Conservation (phyloP, 331 rosid genomes). For the Stylosanthes scabra region DNA sequence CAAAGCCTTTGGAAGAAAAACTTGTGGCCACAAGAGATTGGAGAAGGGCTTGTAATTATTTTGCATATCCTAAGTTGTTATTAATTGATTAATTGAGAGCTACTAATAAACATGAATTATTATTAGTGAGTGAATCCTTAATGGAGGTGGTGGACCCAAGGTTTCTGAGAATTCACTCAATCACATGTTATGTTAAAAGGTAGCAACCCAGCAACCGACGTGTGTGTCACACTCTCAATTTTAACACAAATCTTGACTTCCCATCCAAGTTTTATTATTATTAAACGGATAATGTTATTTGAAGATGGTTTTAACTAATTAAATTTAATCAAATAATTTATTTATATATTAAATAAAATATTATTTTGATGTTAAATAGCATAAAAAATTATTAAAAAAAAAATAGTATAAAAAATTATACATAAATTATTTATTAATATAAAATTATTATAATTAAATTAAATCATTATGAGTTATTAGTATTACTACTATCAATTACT, state of each 20-base stretch:
- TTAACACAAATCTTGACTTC: conserved; percentile 33
- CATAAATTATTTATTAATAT: no score
- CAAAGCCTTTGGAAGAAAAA: background rate
- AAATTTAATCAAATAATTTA: no score
- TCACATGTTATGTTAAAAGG: conserved; percentile 41
- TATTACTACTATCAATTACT: no score
- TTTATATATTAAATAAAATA: no score
- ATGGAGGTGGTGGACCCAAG: conserved; percentile 35
- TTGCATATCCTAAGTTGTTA: no score
- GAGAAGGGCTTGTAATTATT: background rate
- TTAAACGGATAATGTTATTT: no score
- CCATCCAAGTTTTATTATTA: conserved; percentile 34
- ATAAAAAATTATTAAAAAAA: no score
- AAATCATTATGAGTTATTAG: background rate
- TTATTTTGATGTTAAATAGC: no score
- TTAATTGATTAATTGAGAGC: background rate
- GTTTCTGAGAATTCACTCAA: conserved; percentile 59
- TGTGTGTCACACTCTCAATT: conserved; percentile 13
- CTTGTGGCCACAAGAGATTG: background rate
- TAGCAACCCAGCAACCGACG: conserved; percentile 5
- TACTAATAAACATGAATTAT: background rate
- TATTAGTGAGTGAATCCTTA: background rate
- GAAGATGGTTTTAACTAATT: no score
- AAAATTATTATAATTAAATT: no score
- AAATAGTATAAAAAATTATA: no score